phyloP scores from a whole-genome alignment of 768 basidiomycete genomes.

The Sistotremastrum niveocremeum region DNA sequence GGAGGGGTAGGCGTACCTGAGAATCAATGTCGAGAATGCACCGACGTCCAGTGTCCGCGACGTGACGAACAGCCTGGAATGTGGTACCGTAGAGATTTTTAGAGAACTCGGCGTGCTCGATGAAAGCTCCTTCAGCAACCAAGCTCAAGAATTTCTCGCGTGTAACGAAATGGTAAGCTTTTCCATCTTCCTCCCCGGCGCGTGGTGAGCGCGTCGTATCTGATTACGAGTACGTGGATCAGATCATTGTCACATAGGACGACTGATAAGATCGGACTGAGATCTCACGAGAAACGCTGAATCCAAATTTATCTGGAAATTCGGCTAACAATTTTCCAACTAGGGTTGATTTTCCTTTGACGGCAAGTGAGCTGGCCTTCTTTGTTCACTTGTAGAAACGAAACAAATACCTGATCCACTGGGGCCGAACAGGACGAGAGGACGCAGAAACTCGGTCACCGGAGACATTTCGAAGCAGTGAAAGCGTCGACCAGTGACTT shows the following conservation, averaged over 20 bases:
- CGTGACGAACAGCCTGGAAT: constrained; percentile 55
- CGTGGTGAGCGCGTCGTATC: constrained; percentile 86
- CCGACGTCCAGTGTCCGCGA: constrained; percentile 54
- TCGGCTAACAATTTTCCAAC: constrained; percentile 69
- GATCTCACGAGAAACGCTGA: constrained; percentile 79
- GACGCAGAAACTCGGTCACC: constrained; percentile 25
- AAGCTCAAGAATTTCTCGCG: constrained; percentile 59
- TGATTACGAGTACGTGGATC: constrained; percentile 15
- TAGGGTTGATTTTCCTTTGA: constrained; percentile 85
- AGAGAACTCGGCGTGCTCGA: constrained; percentile 91
- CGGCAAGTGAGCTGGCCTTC: too few species aligned
- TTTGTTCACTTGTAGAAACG: too few species aligned
- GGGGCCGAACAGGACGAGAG: constrained; percentile 81
- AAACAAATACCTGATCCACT: constrained; percentile 34
- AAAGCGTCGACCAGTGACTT: too few species aligned
- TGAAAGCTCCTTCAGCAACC: constrained; percentile 61
- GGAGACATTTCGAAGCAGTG: background rate
- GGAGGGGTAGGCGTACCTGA: constrained; percentile 43
- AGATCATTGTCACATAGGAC: constrained; percentile 3
- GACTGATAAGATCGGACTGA: constrained; percentile 6
- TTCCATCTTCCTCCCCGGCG: constrained; percentile 68
- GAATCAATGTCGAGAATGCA: constrained; percentile 95
- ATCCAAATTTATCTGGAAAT: constrained; percentile 76
- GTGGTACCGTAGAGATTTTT: constrained; percentile 91
- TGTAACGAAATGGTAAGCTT: constrained; percentile 78